A percentile compares a stretch with the other conserved stretches of the same genome.
Evolutionary conservation across 768 basidiomycete species (phyloP).

Genomic region (Kwoniella bestiolae): DNA sequence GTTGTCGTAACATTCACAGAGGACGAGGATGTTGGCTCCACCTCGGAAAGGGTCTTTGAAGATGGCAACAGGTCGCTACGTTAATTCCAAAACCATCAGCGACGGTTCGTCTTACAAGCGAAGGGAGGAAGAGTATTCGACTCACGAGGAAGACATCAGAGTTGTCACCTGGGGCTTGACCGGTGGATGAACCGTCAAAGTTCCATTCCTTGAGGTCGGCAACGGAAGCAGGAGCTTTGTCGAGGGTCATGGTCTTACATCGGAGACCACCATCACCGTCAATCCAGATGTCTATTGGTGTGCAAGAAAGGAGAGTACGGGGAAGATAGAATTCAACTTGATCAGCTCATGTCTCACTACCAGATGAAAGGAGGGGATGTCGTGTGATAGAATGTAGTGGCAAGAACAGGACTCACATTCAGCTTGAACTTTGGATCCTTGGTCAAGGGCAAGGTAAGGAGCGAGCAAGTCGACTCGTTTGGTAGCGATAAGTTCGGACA

Average conservation of each 20-base stretch:
- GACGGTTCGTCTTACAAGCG: too few species aligned
- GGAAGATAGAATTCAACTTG: background rate
- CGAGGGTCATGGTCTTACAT: constrained; percentile 96
- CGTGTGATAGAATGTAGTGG: background rate
- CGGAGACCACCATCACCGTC: constrained; percentile 93
- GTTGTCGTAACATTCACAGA: constrained; percentile 97
- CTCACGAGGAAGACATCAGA: constrained; percentile 89
- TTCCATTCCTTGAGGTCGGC: constrained; percentile 95
- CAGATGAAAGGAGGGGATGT: background rate
- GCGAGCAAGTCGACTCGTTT: constrained; percentile 73
- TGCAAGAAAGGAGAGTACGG: background rate
- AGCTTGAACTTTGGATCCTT: constrained; percentile 91
- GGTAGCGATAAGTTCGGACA: constrained; percentile 55
- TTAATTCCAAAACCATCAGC: background rate
- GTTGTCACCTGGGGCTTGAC: constrained; percentile 92
- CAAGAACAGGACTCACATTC: constrained; percentile 61
- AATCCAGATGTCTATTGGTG: constrained; percentile 85
- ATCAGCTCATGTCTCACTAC: background rate
- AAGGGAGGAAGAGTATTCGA: too few species aligned
- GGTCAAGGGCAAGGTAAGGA: constrained; percentile 83
- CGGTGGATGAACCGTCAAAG: constrained; percentile 97
- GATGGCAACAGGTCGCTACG: constrained; percentile 81
- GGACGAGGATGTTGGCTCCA: constrained; percentile 95
- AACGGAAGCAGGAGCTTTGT: constrained; percentile 83
- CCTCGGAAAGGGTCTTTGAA: constrained; percentile 99